These are phyloP conservation scores for Cucumis cinereus DNA, from an alignment of 306 rosid species.

Conservation along the genomic window DNA sequence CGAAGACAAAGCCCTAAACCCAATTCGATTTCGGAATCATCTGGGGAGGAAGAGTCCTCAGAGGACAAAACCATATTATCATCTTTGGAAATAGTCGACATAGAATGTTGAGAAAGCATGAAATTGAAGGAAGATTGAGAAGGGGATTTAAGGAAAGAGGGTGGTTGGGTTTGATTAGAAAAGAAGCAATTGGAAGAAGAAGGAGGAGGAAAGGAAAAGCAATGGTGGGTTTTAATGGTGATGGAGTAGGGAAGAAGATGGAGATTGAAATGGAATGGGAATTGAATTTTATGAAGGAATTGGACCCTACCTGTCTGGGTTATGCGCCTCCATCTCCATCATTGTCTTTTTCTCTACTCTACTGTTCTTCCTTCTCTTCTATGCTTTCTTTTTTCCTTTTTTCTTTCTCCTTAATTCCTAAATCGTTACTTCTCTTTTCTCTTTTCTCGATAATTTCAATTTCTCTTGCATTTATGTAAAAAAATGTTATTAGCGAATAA, in stretches of 20 bases:
- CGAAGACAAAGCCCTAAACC: slow-evolving; percentile 64
- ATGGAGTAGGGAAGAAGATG: slow-evolving; percentile 8
- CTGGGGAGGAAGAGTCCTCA: slow-evolving; percentile 72
- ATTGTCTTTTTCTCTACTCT: slow-evolving; percentile 1
- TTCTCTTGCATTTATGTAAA: background rate
- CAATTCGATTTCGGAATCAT: slow-evolving; percentile 73
- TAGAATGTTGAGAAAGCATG: slow-evolving; percentile 31
- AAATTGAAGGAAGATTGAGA: background rate
- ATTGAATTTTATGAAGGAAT: background rate
- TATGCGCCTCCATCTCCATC: slow-evolving; percentile 46
- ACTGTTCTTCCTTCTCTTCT: background rate
- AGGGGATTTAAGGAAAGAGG: background rate
- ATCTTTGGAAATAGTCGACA: slow-evolving; percentile 54
- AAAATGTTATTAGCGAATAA: no score
- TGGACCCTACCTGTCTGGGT: slow-evolving; percentile 38
- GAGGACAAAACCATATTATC: slow-evolving; percentile 67
- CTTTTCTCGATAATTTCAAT: background rate
- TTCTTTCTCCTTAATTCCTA: background rate
- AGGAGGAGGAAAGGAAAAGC: background rate
- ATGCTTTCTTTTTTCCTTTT: no score
- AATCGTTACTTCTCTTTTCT: background rate
- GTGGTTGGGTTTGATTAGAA: background rate
- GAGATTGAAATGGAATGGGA: background rate
- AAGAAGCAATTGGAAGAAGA: background rate
- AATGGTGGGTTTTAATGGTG: slow-evolving; percentile 9